Evolutionary conservation across 305 asterid genomes (phyloP).

Genomic region (Fraxinus dipetala): DNA sequence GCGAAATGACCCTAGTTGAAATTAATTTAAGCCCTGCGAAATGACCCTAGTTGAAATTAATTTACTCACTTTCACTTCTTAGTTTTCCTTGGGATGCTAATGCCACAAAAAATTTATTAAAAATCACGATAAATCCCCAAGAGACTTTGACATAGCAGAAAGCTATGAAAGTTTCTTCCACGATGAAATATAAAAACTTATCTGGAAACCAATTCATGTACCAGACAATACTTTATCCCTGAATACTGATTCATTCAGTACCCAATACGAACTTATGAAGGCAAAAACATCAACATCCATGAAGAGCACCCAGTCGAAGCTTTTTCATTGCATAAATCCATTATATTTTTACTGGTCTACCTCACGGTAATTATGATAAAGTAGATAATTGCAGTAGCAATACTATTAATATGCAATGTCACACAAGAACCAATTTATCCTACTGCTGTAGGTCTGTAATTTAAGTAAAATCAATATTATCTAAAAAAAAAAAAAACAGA

Average conservation of each 20-base stretch:
- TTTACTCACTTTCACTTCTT: neutral
- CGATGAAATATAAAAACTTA: neutral
- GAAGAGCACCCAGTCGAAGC: neutral
- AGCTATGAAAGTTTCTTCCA: neutral
- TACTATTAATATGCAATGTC: neutral
- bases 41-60: neutral
- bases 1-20: neutral
- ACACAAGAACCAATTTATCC: neutral
- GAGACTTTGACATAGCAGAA: neutral
- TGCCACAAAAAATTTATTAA: neutral
- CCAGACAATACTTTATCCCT: neutral
- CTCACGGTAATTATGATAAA: neutral
- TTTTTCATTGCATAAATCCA: neutral
- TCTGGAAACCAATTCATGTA: neutral
- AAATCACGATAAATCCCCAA: neutral
- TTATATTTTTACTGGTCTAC: neutral
- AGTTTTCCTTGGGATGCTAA: neutral
- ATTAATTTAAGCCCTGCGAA: neutral
- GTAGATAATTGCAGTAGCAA: neutral
- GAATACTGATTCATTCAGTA: neutral
- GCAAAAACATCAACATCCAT: neutral
- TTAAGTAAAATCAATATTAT: neutral
- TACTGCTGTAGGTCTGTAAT: neutral
- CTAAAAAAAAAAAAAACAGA: neutral
- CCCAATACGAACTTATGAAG: neutral